Conservation (phyloP, 2,329 filamentous ascomycete genomes). For the Fusarium neocosmosporiellum region DNA sequence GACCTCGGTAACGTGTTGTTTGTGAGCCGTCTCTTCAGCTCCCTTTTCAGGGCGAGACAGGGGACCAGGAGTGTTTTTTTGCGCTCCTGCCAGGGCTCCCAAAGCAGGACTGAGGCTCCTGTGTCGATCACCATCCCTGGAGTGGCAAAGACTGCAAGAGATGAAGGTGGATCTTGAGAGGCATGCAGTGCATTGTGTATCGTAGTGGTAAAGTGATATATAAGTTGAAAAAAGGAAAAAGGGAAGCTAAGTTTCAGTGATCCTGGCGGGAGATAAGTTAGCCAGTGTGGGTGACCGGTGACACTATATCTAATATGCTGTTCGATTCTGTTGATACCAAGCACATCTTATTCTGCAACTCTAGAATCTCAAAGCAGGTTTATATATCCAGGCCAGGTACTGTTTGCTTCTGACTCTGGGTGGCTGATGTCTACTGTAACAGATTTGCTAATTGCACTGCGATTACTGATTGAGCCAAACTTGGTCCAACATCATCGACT, state of each 20-base stretch:
- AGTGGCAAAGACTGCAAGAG: neutral
- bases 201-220: neutral
- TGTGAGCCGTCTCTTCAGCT: neutral
- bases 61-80: neutral
- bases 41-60: neutral
- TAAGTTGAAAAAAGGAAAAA: neutral
- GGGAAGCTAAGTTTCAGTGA: neutral
- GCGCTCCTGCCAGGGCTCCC: neutral
- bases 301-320: neutral
- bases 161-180: neutral
- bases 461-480: neutral
- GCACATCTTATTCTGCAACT: neutral
- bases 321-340: fast-evolving
- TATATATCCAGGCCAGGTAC: neutral
- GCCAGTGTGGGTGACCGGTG: neutral
- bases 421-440: neutral
- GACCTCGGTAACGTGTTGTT: neutral
- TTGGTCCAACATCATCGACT: neutral
- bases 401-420: neutral
- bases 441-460: neutral
- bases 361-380: neutral
- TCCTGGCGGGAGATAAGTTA: neutral
- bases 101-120: neutral
- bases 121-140: neutral
- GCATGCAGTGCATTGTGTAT: fast-evolving